Evolutionary conservation across 2,329 filamentous ascomycete species (phyloP), one percentile per base, ranked within the genome.

Genomic region (Fusarium sp.): DNA sequence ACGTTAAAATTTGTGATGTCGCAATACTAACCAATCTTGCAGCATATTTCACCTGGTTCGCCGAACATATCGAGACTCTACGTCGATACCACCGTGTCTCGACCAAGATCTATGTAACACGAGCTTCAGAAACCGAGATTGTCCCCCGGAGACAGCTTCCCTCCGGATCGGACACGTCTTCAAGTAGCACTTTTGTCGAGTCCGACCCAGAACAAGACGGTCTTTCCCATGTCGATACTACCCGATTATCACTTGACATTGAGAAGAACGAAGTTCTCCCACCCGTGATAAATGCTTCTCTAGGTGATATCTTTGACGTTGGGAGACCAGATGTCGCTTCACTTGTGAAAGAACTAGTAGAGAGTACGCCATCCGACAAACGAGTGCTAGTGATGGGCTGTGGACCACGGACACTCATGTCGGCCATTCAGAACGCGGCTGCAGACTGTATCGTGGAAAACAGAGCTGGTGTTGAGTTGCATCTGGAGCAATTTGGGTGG

Each of bases 401-500:
- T 79, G 87, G 86, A 3, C 86, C 87, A 2, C 79, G 79, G 7
- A 76, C 78, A 10, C 75, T 88, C 56, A 85, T 86, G 81, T 77
- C 79, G 28, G 72, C 80, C 31, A 82, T 87, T 41, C 83, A 86
- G 33, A 82, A 85, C 58, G 82, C 83, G 5, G 80, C 83, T 1
- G 83, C 84, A 4, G 74, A 74, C 18, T 81, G 79, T 61, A 86
- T 88, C 52, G 80, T 77, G 28, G 58, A 77, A 0, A 79, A 81
- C 13, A 85, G 85, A 3, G 84, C 85, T 5, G 82, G 82, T 33
- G 78, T 88, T 7, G 85, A 86, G 71, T 78, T 88, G 20, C 85
- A 88, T 78, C 85, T 84, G 59, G 86, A 88, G 78, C 80, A 84
- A 48, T 87, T 87, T 77, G 84, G 81, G 10, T 85, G 84, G 84